These are phyloP conservation scores for Solanum clarkiae DNA, from an alignment of 257 asterid genomes.

Conservation along the genomic window DNA sequence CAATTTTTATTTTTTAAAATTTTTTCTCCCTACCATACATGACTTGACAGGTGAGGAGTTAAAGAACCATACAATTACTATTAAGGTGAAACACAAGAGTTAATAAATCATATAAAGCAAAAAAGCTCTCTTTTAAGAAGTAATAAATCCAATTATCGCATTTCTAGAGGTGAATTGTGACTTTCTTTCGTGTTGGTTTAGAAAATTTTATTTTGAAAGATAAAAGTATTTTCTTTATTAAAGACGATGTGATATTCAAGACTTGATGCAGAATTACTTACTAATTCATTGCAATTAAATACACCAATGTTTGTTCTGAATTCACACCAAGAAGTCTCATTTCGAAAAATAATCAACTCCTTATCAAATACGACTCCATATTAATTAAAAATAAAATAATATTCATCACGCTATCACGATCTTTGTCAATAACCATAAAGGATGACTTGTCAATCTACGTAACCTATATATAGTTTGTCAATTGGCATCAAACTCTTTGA, in stretches of 20 bases:
- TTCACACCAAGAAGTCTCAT: background rate
- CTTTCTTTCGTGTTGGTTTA: background rate
- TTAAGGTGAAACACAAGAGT: background rate
- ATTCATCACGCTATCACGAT: background rate
- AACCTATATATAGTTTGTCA: background rate
- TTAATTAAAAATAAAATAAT: background rate
- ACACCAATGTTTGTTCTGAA: too few relatives aligned
- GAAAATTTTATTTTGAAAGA: background rate
- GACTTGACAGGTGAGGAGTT: background rate
- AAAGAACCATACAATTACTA: background rate
- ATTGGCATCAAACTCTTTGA: too few relatives aligned
- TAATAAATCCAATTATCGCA: background rate
- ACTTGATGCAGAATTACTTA: fast-evolving
- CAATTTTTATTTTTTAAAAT: too few relatives aligned
- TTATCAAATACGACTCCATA: background rate
- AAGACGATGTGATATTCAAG: background rate
- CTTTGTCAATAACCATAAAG: background rate
- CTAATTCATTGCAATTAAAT: background rate
- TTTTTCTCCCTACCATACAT: background rate
- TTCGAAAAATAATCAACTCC: background rate
- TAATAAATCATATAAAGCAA: background rate
- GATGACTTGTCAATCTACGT: background rate
- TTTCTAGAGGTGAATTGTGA: background rate
- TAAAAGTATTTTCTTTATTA: background rate
- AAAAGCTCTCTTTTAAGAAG: background rate